Evolutionary conservation across 345 rosid genomes (phyloP).

Genomic region (Corymbia maculata): DNA sequence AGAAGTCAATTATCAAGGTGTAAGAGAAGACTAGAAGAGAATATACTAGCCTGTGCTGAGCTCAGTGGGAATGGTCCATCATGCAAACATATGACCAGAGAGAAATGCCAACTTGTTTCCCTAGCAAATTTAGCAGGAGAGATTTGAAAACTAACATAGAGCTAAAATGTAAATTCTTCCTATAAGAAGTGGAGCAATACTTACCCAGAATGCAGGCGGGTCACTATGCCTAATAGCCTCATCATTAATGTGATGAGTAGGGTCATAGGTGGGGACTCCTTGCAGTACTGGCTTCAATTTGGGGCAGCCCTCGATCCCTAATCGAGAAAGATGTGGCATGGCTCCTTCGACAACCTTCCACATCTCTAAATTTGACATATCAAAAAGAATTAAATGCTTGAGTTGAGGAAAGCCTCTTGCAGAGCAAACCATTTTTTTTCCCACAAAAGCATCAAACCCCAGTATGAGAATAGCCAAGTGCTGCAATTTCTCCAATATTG

Average conservation of each 20-base stretch:
- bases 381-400: not conserved
- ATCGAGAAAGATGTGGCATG: conserved; percentile 2
- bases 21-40: not conserved
- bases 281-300: too few relatives aligned
- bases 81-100: conserved; percentile 44
- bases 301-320: too few relatives aligned
- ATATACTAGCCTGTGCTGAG: conserved; percentile 63
- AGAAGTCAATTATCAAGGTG: not conserved
- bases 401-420: conserved; percentile 15
- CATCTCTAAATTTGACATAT: conserved; percentile 10
- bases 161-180: not conserved
- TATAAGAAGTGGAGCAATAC: too few relatives aligned
- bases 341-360: conserved; percentile 29
- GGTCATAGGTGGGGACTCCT: too few relatives aligned
- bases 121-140: conserved; percentile 24
- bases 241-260: too few relatives aligned
- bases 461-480: not conserved
- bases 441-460: conserved; percentile 1
- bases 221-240: too few relatives aligned
- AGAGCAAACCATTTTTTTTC: conserved; percentile 20
- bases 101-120: conserved; percentile 59
- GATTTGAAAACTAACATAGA: not conserved
- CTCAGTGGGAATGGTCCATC: conserved; percentile 75
- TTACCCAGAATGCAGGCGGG: too few relatives aligned
- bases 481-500: conserved; percentile 26